Base-by-base conservation (phyloP, 805 yeast genomes). In the Zygoascus bituminiphila region DNA sequence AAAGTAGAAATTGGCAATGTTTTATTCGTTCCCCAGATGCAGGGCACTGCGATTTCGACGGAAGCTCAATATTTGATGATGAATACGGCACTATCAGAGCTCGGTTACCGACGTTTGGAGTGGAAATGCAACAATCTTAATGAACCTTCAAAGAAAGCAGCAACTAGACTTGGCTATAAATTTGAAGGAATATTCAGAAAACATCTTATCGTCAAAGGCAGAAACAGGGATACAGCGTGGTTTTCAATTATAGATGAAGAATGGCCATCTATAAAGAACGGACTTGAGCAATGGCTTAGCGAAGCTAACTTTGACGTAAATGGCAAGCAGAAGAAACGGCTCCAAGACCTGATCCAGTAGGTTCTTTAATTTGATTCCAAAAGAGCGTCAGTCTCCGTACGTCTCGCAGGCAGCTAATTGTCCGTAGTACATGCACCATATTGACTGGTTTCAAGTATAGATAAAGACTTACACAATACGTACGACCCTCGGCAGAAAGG, bases 121-220 rank as follows among this genome's bases (percentile, higher is more conserved):
- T 66, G 70, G 70, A 64, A 62, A 48, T 66, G 69, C 50, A 58
- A 65, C 50, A 53, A 56, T 33, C 54, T 59, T 26, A 63, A 65
- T 41, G 57, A 40, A 12, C 63, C 65, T 1, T 64, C 68, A 1
- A 51, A 51, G 40, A 52, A 48, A n/a, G 66, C 68, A 2, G 69
- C 69, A 0, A 26, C 41, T 7, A 56, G 69, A 9, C 51, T 63
- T 14, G 69, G 70, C 10, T 65, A 62, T 47, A 50, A 49, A n/a
- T 58, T 43, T 38, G 70, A 65, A 45, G 69, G 69, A 6, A 48
- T 54, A 1, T 64, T 63, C 46, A 53, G 67, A 31, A 58, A 65
- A 40, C 62, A 56, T 23, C 50, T 54, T 24, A 61, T 64, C 7
- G 50, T 51, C 37, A 59, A 61, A 44, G 64, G 62, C 19, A 51